Base-by-base conservation (phyloP, 768 basidiomycete species). In the Russula lepida region DNA sequence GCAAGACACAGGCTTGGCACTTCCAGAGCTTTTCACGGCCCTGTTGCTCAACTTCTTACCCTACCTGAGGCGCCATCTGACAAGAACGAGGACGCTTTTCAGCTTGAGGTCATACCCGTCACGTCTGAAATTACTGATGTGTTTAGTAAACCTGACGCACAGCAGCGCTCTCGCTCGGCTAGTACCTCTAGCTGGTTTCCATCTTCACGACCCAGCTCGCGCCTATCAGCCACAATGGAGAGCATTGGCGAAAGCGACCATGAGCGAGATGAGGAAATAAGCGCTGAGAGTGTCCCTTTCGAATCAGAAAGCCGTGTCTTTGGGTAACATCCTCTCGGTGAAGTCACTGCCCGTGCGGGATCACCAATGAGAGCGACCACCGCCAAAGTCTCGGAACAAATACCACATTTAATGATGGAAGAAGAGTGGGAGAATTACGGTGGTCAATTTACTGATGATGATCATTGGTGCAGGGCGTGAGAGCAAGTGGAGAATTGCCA, bases 171-270 rank as follows among this genome's bases (percentile, higher is more conserved):
- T 32, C 37, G 32, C 11, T 63, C 64, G 21, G 56, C 48, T 13
- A 63, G 64, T 58, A 63, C 57, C 17, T 58, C 64, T 41, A 65
- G 64, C 25, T 65, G 62, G 62, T 57, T 56, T 15, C 50, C 63
- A 11, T 58, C 64, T 30, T 63, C 62, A 25, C 62, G 47, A 12
- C 59, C 62, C 23, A 63, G 64, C 28, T 64, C 63, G 23, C 50
- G 61, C 35, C 46, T 62, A 25, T 64, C 64, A 8, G 39, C 37
- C 19, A 51, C 63, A 13, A 66, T 66, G 66, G 66, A 66, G 33
- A 66, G 66, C 50, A 66, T 66, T 15, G 64, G 50, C 28, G 66
- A 66, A 53, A 56, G 39, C 23, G 64, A 66, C 28, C 39, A 17
- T 27, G 66, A 66, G 30, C 54, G 32, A 33, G 54, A 62, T n/a